Evolutionary conservation across 208 protist species (phyloP), one percentile per base, ranked within the genome.

Genomic region (Borovskyia barvae): DNA sequence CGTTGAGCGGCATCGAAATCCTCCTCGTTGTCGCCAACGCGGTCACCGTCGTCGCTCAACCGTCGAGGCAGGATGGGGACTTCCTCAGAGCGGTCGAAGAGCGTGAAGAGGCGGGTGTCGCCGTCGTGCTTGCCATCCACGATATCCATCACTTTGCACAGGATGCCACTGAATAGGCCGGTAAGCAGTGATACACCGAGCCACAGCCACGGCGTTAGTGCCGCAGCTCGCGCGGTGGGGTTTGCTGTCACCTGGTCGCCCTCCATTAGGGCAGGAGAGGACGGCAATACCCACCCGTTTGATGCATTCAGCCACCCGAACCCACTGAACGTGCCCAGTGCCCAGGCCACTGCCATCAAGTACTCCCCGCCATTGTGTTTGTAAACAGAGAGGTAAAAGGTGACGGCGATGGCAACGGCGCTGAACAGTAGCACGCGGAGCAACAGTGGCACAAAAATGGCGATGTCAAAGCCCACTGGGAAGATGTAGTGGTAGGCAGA

Each of bases 91-190:
- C 57, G 58, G 37, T 77, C 64, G 22, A 75, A 63, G 28, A 77
- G 36, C 17, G 30, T 48, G 28, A 80, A 66, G 20, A 75, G 60
- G 40, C 66, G 69, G 2, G 51, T 72, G 30, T 70, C 56, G 35
- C 65, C 67, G 48, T 56, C 65, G 35, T 74, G 53, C 59, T 82
- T 80, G 45, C 66, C 75, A 39, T 94, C 87, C n/a, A 82, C 64
- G 37, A 85, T 68, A 56, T 94, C 87, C 71, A 87, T 90, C 50
- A 83, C 71, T 62, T 91, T 94, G 64, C 82, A 91, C 41, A 94
- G 57, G 40, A 91, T 65, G 17, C 83, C 87, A 33, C 82, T 84
- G 69, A 91, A 80, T 42, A 75, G 57, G 15, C 87, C 87, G 11
- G 83, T 87, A 37, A 80, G 47, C 19, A 94, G 72, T 2, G 81